phyloP scores from a whole-genome alignment of 768 basidiomycete genomes.

The Tricholoma hemisulphureum region DNA sequence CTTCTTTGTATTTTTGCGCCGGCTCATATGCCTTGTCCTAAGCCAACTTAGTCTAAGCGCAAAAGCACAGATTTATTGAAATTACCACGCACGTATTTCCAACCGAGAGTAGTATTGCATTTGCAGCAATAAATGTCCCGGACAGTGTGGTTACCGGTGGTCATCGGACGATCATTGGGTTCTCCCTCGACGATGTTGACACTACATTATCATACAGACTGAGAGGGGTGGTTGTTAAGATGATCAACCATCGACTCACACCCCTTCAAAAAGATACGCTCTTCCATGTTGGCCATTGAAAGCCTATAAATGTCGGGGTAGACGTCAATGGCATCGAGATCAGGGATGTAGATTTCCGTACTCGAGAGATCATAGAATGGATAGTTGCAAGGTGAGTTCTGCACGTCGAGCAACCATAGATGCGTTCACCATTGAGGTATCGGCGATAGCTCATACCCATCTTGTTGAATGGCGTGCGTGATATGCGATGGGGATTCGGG shows the following conservation, averaged over 20 bases:
- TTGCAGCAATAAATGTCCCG: constrained; percentile 94
- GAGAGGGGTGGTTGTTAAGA: constrained; percentile 6
- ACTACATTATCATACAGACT: constrained; percentile 38
- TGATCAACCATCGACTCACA: constrained; percentile 54
- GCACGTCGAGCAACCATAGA: constrained; percentile 86
- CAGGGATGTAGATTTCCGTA: constrained; percentile 34
- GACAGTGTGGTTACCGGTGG: constrained; percentile 94
- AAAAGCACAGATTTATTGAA: too few species aligned
- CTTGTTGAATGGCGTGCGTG: neutral
- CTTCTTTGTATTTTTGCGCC: constrained; percentile 97
- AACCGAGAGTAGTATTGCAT: constrained; percentile 83
- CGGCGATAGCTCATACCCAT: constrained; percentile 93
- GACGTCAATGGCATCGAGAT: constrained; percentile 9
- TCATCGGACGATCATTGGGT: constrained; percentile 91
- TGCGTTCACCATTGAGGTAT: constrained; percentile 80
- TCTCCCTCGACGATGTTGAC: constrained; percentile 92
- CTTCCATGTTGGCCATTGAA: constrained; percentile 97
- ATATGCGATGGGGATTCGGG: neutral
- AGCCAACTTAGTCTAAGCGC: neutral
- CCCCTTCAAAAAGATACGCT: constrained; percentile 90
- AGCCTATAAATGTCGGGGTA: constrained; percentile 50
- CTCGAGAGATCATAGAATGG: constrained; percentile 87
- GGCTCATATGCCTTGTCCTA: constrained; percentile 91
- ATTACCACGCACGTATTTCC: constrained; percentile 89
- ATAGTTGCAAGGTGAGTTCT: constrained; percentile 90